Conservation (phyloP, 306 rosid species). For the Cyclanthera cordifolia region DNA sequence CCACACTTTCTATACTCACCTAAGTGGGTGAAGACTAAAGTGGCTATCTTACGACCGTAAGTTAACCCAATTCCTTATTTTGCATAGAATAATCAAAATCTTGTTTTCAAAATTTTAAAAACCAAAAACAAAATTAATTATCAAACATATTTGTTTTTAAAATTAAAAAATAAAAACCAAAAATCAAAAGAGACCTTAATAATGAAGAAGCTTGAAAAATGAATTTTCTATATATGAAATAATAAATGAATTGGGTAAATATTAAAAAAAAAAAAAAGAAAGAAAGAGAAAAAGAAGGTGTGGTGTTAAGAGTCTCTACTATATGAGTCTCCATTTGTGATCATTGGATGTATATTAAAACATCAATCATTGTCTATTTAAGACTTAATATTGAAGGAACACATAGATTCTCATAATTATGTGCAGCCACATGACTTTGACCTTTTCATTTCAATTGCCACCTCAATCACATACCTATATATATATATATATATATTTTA, state of each 20-base stretch:
- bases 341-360: background rate
- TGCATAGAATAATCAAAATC: too few relatives aligned
- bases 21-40: too few relatives aligned
- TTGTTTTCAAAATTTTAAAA: too few relatives aligned
- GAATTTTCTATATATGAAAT: background rate
- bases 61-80: too few relatives aligned
- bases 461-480: background rate
- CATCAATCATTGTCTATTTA: background rate
- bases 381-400: background rate
- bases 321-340: background rate
- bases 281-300: background rate
- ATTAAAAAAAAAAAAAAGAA: background rate
- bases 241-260: background rate
- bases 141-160: too few relatives aligned
- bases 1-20: too few relatives aligned
- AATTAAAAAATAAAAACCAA: too few relatives aligned
- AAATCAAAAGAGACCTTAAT: too few relatives aligned
- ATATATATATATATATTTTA: too few relatives aligned
- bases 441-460: background rate
- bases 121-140: too few relatives aligned
- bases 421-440: background rate
- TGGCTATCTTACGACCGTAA: too few relatives aligned
- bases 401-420: background rate
- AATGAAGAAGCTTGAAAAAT: background rate
- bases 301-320: background rate